Evolutionary conservation across 306 rosid genomes (phyloP).

Genomic region (Lotus japonicus): DNA sequence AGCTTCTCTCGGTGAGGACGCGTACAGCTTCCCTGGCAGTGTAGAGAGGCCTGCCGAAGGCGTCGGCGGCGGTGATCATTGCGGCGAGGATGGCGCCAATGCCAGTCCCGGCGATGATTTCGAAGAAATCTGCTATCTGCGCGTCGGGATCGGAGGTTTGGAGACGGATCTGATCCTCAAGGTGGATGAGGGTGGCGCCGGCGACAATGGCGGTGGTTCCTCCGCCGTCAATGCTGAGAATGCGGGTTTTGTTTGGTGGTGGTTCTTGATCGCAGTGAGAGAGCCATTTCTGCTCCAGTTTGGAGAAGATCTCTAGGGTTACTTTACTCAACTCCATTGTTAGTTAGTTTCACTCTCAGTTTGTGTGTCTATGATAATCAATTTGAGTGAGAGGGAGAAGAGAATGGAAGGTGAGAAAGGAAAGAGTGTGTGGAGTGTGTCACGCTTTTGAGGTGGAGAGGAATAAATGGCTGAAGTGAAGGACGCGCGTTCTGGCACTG

Average conservation of each 20-base stretch:
- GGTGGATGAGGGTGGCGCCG: slow-evolving; percentile 63
- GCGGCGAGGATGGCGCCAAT: slow-evolving; percentile 78
- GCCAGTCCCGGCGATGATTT: slow-evolving; percentile 81
- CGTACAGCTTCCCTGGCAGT: slow-evolving; percentile 65
- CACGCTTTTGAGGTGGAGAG: slow-evolving; percentile 48
- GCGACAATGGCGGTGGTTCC: slow-evolving; percentile 73
- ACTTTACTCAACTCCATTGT: slow-evolving; percentile 76
- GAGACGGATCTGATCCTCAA: slow-evolving; percentile 96
- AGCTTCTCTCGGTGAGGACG: slow-evolving; percentile 27
- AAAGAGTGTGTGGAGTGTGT: slow-evolving; percentile 14
- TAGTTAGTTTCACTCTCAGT: not conserved
- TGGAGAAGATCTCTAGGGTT: slow-evolving; percentile 83
- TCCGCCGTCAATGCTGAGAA: slow-evolving; percentile 96
- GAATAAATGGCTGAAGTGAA: slow-evolving; percentile 29
- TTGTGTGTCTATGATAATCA: no score
- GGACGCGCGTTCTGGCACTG: not conserved
- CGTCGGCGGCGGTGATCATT: slow-evolving; percentile 60
- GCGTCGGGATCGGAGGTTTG: slow-evolving; percentile 68
- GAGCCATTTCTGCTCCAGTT: slow-evolving; percentile 94
- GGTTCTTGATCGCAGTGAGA: slow-evolving; percentile 57
- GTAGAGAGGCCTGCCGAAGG: slow-evolving; percentile 68
- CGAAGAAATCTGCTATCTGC: slow-evolving; percentile 75
- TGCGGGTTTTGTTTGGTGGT: slow-evolving; percentile 55
- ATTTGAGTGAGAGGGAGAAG: not conserved
- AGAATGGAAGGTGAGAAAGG: slow-evolving; percentile 10